Base-by-base conservation (phyloP, 805 yeast species). In the Lipomyces sp. region DNA sequence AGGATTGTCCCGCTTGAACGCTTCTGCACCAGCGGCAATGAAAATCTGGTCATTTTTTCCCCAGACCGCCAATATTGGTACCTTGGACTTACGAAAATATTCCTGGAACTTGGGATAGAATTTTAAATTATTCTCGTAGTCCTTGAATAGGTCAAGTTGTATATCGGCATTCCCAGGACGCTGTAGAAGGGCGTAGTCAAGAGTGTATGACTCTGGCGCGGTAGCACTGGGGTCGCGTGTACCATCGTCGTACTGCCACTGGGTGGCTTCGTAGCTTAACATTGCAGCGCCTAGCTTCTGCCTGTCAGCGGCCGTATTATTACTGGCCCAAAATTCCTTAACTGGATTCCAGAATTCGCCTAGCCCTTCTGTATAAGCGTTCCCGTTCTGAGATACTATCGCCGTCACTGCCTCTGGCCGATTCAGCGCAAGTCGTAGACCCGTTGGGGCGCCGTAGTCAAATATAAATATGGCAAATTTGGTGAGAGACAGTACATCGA, bases 361-460 rank as follows among this genome's bases (percentile, higher is more conserved):
- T n/a, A 81, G 62, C 8, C 84, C 84, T 60, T 79, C 83, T 7
- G 71, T 79, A 64, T 81, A 81, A 29, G 83, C 83, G 72, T 80
- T 82, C 8, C 84, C 84, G 65, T 80, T 81, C 73, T 81, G 84
- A 10, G 77, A 55, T 60, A 82, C 72, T 50, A 81, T 67, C 4
- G 77, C 81, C 4, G 71, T 59, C 18, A 81, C 73, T 6, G 68
- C 63, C 3, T 71, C 65, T 1, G 82, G 81, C 5, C 72, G 62
- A 35, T 71, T 75, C 62, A 80, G 67, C 4, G 82, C 81, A 33
- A 81, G 66, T 60, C 83, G 75, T 50, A 76, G 73, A 0, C 80
- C 84, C 6, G 77, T 76, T 8, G 84, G 84, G 8, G 83, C 77
- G 53, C 84, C 84, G 66, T 81, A 81, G 69, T 81, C 84, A 68